Evolutionary conservation across 1,284 basidiomycete genomes (phyloP).

Genomic region (Mycena sp.): DNA sequence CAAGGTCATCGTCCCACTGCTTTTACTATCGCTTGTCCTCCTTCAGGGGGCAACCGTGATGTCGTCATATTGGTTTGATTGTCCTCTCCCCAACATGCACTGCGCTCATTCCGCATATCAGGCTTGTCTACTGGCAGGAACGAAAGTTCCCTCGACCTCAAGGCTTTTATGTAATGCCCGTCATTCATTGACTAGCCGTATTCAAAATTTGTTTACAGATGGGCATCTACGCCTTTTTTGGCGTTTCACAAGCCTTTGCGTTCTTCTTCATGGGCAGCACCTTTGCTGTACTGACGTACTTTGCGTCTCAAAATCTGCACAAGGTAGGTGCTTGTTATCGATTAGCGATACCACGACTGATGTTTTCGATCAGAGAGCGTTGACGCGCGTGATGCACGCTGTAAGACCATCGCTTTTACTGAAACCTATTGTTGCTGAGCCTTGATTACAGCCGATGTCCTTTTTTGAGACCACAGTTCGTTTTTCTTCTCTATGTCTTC

Average conservation of each 20-base stretch:
- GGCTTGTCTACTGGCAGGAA: slow-evolving; percentile 81
- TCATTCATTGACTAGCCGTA: neutral
- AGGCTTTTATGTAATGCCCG: slow-evolving; percentile 66
- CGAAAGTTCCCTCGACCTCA: slow-evolving; percentile 60
- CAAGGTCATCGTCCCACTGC: slow-evolving; percentile 58
- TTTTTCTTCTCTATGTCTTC: slow-evolving; percentile 6
- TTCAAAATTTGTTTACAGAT: slow-evolving; percentile 52
- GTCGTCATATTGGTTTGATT: slow-evolving; percentile 60
- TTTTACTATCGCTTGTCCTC: slow-evolving; percentile 60
- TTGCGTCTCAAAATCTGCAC: slow-evolving; percentile 57
- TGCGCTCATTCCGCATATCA: too few relatives aligned
- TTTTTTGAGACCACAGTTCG: slow-evolving; percentile 89
- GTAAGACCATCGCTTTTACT: slow-evolving; percentile 2
- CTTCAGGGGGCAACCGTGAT: slow-evolving; percentile 70
- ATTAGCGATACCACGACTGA: slow-evolving; percentile 56
- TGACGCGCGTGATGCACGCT: slow-evolving; percentile 29
- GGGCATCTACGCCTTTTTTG: slow-evolving; percentile 71
- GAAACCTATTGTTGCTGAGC: neutral
- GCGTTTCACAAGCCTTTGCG: slow-evolving; percentile 57
- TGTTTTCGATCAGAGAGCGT: slow-evolving; percentile 64
- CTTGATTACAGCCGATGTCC: slow-evolving; percentile 70
- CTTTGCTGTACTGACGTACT: slow-evolving; percentile 70
- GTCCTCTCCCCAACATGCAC: too few relatives aligned
- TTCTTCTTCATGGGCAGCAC: slow-evolving; percentile 64
- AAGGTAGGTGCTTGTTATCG: slow-evolving; percentile 38